Evolutionary conservation across 164 flowering plant genomes (phyloP).

Genomic region (Sextonia rubra): DNA sequence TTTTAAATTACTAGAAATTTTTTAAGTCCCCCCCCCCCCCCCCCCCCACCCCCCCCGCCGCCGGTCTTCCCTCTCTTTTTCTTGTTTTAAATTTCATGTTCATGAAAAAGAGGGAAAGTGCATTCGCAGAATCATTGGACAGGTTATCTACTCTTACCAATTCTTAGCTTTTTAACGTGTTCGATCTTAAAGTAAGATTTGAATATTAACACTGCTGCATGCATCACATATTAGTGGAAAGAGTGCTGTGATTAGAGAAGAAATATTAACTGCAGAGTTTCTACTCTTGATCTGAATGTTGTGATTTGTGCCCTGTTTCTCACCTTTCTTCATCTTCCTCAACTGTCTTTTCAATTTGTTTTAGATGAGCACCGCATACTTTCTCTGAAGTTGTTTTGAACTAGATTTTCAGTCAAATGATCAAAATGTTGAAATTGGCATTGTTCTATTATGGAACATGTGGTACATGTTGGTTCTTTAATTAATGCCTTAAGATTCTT

Average conservation of each 20-base stretch:
- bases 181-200: too few relatives aligned
- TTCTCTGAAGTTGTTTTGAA: constrained; percentile 1
- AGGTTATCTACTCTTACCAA: too few relatives aligned
- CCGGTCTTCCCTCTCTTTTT: too few relatives aligned
- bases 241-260: background rate
- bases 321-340: background rate
- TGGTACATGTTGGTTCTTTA: background rate
- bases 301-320: background rate
- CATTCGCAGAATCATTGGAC: too few relatives aligned
- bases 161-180: too few relatives aligned
- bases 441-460: background rate
- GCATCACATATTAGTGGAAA: background rate
- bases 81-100: too few relatives aligned
- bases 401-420: background rate
- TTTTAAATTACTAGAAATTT: too few relatives aligned
- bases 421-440: background rate
- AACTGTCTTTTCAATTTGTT: background rate
- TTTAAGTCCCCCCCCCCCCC: too few relatives aligned
- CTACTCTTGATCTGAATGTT: background rate
- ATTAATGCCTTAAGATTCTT: background rate
- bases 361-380: background rate
- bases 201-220: too few relatives aligned
- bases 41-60: too few relatives aligned
- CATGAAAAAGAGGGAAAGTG: too few relatives aligned
- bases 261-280: background rate